A percentile compares a stretch with the other conserved stretches of the same genome.
Evolutionary conservation across 1,284 basidiomycete genomes (phyloP).

Genomic region (Leccinum pallidistipes): DNA sequence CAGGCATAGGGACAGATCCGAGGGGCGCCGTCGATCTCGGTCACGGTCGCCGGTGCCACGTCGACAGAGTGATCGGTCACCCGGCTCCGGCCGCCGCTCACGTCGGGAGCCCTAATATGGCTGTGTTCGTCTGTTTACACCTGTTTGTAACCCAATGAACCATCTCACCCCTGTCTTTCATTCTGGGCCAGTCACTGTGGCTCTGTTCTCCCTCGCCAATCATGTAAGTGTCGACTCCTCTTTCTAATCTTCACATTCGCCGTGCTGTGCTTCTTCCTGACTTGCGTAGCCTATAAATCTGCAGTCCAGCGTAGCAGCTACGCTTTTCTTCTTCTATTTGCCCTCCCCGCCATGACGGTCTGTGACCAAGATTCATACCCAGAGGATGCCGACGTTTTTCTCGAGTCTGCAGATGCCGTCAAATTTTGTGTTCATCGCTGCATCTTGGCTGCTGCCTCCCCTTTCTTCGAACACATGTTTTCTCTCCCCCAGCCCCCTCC

Average conservation of each 20-base stretch:
- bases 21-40: conserved; percentile 23
- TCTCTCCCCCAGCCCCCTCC: conserved; percentile 53
- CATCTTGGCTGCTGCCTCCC: conserved; percentile 60
- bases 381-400: conserved; percentile 54
- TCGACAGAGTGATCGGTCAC: conserved; percentile 15
- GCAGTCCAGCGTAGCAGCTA: background rate
- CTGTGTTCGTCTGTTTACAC: conserved; percentile 15
- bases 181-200: conserved; percentile 12
- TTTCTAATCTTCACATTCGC: background rate
- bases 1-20: conserved; percentile 21
- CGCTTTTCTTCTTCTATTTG: background rate
- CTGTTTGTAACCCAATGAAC: conserved; percentile 22
- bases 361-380: conserved; percentile 38
- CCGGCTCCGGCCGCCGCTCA: conserved; percentile 2
- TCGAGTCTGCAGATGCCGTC: conserved; percentile 48
- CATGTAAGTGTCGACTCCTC: conserved; percentile 22
- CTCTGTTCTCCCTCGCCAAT: conserved; percentile 4
- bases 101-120: conserved; percentile 7
- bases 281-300: conserved; percentile 21
- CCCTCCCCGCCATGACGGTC: conserved; percentile 28
- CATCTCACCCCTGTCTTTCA: conserved; percentile 16
- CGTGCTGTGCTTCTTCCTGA: conserved; percentile 7
- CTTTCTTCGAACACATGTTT: conserved; percentile 71
- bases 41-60: conserved; percentile 28
- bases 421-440: conserved; percentile 63